Conservation (phyloP, 2,329 filamentous ascomycete genomes). For the Fusarium pseudoanthophilum region DNA sequence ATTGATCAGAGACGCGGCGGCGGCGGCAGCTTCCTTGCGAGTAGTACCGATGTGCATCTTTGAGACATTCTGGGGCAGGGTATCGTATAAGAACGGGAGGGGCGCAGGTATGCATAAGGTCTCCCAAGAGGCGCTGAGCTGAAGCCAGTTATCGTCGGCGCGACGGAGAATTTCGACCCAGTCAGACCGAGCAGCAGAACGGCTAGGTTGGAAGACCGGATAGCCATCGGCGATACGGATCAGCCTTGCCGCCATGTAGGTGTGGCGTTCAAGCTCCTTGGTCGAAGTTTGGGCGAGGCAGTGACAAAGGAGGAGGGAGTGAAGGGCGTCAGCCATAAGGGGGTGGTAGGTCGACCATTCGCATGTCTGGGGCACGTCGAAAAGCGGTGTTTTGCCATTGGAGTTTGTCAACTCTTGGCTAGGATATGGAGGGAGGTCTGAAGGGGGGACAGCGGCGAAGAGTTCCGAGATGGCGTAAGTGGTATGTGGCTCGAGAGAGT, state of each 20-base stretch:
- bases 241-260: slow-evolving; percentile 82
- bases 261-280: slow-evolving; percentile 82
- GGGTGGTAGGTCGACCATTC: slow-evolving; percentile 76
- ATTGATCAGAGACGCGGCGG: slow-evolving; percentile 39
- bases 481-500: slow-evolving; percentile 48
- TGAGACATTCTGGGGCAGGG: neutral
- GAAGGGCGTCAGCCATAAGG: slow-evolving; percentile 80
- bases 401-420: slow-evolving; percentile 52
- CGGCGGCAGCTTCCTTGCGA: slow-evolving; percentile 25
- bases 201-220: slow-evolving; percentile 79
- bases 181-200: slow-evolving; percentile 78
- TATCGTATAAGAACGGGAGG: slow-evolving; percentile 52
- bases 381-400: slow-evolving; percentile 42
- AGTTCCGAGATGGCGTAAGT: slow-evolving; percentile 66
- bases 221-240: slow-evolving; percentile 80
- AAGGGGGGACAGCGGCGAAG: slow-evolving; percentile 75
- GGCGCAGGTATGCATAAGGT: slow-evolving; percentile 72
- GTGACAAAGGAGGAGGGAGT: slow-evolving; percentile 81
- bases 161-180: slow-evolving; percentile 81
- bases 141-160: slow-evolving; percentile 75
- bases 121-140: slow-evolving; percentile 74
- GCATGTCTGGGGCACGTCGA: slow-evolving; percentile 47
- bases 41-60: slow-evolving; percentile 3
- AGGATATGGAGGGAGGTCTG: slow-evolving; percentile 75
- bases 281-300: slow-evolving; percentile 81